A percentile compares a stretch with the other conserved stretches of the same genome.
Conservation (phyloP, 805 yeast genomes). For the Candida insectorum region DNA sequence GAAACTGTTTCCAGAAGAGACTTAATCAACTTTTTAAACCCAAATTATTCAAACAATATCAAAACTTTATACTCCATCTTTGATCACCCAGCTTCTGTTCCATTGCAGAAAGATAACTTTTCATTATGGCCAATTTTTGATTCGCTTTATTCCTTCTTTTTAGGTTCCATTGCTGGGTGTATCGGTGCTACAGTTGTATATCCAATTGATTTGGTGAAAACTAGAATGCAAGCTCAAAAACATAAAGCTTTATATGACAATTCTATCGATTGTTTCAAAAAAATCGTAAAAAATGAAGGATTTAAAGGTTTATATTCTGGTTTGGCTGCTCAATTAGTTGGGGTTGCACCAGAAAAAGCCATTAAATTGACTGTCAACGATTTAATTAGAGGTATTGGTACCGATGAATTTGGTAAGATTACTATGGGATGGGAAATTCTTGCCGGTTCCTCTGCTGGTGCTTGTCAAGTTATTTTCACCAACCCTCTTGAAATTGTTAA, state of each 20-base stretch:
- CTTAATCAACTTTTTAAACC: constrained; percentile 52
- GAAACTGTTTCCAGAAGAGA: constrained; percentile 41
- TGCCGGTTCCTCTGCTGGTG: constrained; percentile 95
- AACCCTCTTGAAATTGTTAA: constrained; percentile 95
- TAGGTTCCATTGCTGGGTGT: constrained; percentile 96
- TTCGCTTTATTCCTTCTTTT: constrained; percentile 78
- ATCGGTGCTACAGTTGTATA: constrained; percentile 97
- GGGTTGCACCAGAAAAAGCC: constrained; percentile 98
- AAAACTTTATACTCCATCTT: constrained; percentile 34
- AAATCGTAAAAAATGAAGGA: constrained; percentile 77
- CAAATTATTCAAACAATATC: constrained; percentile 41
- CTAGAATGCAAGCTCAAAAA: constrained; percentile 96
- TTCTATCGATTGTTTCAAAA: constrained; percentile 81
- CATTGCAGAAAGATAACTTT: constrained; percentile 33
- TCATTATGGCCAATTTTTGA: constrained; percentile 52
- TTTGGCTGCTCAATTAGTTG: constrained; percentile 87
- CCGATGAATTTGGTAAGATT: constrained; percentile 39
- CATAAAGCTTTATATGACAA: constrained; percentile 67
- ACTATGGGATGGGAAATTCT: constrained; percentile 63
- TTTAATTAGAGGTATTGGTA: constrained; percentile 69
- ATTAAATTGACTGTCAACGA: constrained; percentile 94
- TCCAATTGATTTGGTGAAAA: constrained; percentile 93
- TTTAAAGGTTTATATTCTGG: constrained; percentile 86
- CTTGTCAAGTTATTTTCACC: constrained; percentile 92
- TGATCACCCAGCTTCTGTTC: constrained; percentile 41